Conservation (phyloP, 805 yeast genomes). For the Saturnispora diversa region DNA sequence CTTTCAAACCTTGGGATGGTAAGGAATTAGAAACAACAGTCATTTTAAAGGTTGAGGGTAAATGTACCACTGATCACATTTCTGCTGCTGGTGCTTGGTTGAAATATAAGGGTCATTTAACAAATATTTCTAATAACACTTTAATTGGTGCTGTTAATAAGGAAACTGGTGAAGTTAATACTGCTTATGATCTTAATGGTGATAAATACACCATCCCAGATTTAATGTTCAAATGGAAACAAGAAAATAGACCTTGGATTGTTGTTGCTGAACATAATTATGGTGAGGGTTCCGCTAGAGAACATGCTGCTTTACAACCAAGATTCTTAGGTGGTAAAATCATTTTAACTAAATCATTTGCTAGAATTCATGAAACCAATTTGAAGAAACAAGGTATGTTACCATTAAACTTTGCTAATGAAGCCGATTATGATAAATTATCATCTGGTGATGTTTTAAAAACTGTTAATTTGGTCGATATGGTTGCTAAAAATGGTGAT, state of each 20-base stretch:
- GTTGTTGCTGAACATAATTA: constrained; percentile 97
- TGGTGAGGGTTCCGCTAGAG: constrained; percentile 99
- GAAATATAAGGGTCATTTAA: constrained; percentile 96
- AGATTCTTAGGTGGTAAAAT: constrained; percentile 88
- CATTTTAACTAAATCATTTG: constrained; percentile 88
- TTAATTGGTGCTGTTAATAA: constrained; percentile 94
- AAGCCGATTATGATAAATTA: constrained; percentile 77
- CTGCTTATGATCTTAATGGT: constrained; percentile 81
- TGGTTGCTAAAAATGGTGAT: constrained; percentile 75
- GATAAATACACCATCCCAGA: constrained; percentile 80
- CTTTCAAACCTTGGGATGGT: constrained; percentile 82
- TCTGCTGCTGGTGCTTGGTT: constrained; percentile 99
- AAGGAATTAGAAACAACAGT: constrained; percentile 71
- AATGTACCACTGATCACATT: constrained; percentile 97
- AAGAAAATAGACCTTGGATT: constrained; percentile 77
- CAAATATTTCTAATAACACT: constrained; percentile 91
- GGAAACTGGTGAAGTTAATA: constrained; percentile 94
- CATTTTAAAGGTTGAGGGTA: constrained; percentile 88
- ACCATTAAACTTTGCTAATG: constrained; percentile 88
- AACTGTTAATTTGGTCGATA: constrained; percentile 64
- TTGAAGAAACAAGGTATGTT: constrained; percentile 97
- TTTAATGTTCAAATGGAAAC: constrained; percentile 91
- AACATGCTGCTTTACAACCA: constrained; percentile 95
- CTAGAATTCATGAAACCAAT: constrained; percentile 97
- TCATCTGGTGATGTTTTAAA: constrained; percentile 69